Evolutionary conservation across 2,329 filamentous ascomycete species (phyloP), one percentile per base, ranked within the genome.

Genomic region (Fusarium sp.): DNA sequence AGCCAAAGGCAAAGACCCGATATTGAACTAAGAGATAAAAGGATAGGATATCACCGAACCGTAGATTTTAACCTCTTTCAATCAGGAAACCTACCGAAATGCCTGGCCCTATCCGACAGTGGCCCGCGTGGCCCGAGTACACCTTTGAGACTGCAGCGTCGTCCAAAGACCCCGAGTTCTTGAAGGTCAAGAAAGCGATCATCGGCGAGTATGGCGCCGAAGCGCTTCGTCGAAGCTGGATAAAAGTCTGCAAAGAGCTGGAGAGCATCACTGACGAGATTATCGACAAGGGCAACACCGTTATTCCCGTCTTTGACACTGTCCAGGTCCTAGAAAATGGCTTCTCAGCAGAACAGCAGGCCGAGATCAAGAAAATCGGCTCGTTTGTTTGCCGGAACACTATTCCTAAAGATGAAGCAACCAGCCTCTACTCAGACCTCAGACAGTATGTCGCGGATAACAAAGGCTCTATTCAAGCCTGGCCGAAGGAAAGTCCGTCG

Each of bases 401-500:
- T 7, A 31, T 56, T 12, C 17, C 49, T 20, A 11, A 25, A 3
- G 15, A 31, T 5, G 29, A 29, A 18, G 41, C 41, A 8, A 39
- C 9, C n/a, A 15, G 0, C 4, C 31, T 44, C 8, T 62, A 57
- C 33, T 20, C 33, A 4, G 25, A 56, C 7, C 52, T 62, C 7
- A 54, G 33, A 49, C 44, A 1, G 1, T 62, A 55, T 8, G 50
- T 62, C 4, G 18, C 41, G 54, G 71, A n/a, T 62, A 47, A n/a
- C 27, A 53, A 46, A 22, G n/a, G 15, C 11, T 49, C 41, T 18
- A 65, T 65, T 6, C 36, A 44, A 36, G 62, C 46, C 14, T 65
- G 62, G 62, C 62, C 62, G 5, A 35, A 58, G 9, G 62, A 65
- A 14, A 65, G 55, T 9, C 62, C 56, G 4, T 65, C 57, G 9